Evolutionary conservation across 352 stramenopile species (phyloP), one percentile per base, ranked within the genome.

Genomic region (Phytophthora sp.): DNA sequence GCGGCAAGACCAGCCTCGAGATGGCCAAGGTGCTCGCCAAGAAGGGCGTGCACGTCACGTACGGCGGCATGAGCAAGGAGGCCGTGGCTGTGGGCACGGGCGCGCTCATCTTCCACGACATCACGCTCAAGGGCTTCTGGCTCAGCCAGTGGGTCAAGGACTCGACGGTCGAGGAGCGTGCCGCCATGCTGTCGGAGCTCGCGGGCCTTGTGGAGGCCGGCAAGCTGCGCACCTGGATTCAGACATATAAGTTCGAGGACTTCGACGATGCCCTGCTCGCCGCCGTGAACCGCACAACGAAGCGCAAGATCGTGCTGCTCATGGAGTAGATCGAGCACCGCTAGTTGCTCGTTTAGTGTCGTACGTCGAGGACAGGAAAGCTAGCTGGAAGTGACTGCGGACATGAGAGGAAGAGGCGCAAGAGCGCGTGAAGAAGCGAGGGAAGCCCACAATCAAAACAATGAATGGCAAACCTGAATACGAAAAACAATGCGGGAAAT

Each of bases 101-200:
- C 34, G 78, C 84, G 68, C 82, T 94, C 57, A 84, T 94, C 65
- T 94, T 94, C 77, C 72, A 94, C 70, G 83, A 92, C 74, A 96
- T 97, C 45, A 88, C 83, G 69, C 82, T 96, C 55, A 88, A 87
- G 62, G 90, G 77, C 52, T 95, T 94, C 54, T 97, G 89, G 78
- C 77, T 95, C 44, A 92, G 85, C 68, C 75, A 94, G 71, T 94
- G 84, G 84, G 76, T 86, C 60, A 84, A 92, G 74, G 55, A 88
- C 45, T 66, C 82, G 57, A 77, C 58, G 13, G 69, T 82, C 10
- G 79, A 88, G 55, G 68, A 94, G 69, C 84, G 84, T 52, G 46
- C 66, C 30, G 70, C 70, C 43, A 91, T 94, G 82, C 75, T 94
- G 24, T 66, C 51, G 20, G 82, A 94, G 74, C 74, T 94, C 35